Base-by-base conservation (phyloP, 2,329 filamentous ascomycete species). In the Xylariaceae sp. region DNA sequence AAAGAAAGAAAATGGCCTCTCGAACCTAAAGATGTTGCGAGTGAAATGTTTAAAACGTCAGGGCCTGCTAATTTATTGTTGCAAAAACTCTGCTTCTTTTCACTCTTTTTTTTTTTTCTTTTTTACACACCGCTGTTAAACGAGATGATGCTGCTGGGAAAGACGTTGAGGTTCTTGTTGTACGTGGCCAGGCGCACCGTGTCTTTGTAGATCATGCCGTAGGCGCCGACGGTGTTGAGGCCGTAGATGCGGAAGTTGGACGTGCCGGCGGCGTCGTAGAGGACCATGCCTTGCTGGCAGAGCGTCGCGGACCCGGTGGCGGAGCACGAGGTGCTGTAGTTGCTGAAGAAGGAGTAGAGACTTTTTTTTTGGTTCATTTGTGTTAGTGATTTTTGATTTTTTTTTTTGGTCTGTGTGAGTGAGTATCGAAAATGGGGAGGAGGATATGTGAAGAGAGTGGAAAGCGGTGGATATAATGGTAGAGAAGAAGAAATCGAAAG, bases 321-420 rank as follows among this genome's bases (percentile, higher is more conserved):
- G 28, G 66, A 70, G 53, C 72, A 76, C 0, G 58, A 50, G 9
- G 68, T 68, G 36, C 64, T 69, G 60, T 83, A 83, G 59, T 82
- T 76, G 56, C 74, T 69, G 56, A 83, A 85, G 67, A 83, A 84
- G 3, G 71, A 76, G 61, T 86, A 87, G 11, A 84, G 52, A 0
- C 53, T 57, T 34, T 4, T 15, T 24, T 30, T 2, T 3, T 24
- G 9, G 13, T 11, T 3, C 21, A 19, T 43, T 24, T 7, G 21
- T 27, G 19, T 43, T n/a, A n/a, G n/a, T 24, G 39, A 33, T 26
- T 17, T 2, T 11, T 14, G 5, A 12, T 1, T 15, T 14, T 9
- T 3, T 12, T 1, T n/a, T n/a, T n/a, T n/a, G n/a, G n/a, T n/a
- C n/a, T n/a, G n/a, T n/a, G n/a, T n/a, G n/a, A n/a, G n/a, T n/a